Conservation (phyloP, 306 rosid genomes). For the Boehmeria nivea region DNA sequence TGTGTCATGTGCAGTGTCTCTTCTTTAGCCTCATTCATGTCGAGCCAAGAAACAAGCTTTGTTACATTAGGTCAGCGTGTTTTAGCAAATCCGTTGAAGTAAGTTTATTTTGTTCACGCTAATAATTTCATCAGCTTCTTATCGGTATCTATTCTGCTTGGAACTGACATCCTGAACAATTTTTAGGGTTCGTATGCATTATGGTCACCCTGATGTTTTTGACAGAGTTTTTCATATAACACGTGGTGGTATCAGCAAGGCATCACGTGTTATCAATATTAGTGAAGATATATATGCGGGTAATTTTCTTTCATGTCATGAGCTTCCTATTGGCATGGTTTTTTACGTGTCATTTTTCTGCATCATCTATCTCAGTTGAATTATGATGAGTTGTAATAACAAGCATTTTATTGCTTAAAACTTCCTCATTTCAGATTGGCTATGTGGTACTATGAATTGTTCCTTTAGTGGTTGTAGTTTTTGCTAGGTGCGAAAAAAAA, state of each 20-base stretch:
- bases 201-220: conserved; percentile 97
- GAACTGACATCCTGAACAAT: conserved; percentile 16
- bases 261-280: conserved; percentile 85
- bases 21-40: conserved; percentile 88
- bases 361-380: background rate
- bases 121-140: conserved; percentile 15
- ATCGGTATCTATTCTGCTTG: conserved; percentile 1
- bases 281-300: conserved; percentile 95
- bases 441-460: too few relatives aligned
- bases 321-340: background rate
- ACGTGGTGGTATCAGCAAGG: conserved; percentile 96
- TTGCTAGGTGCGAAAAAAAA: too few relatives aligned
- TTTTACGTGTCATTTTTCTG: background rate
- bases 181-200: conserved; percentile 90
- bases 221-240: conserved; percentile 92
- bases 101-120: conserved; percentile 23
- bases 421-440: too few relatives aligned
- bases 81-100: conserved; percentile 93
- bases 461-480: too few relatives aligned
- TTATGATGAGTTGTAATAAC: too few relatives aligned
- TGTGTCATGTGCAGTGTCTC: conserved; percentile 64
- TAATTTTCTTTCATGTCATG: conserved; percentile 12
- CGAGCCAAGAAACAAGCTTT: conserved; percentile 84
- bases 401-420: too few relatives aligned
- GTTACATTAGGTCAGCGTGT: conserved; percentile 97